Base-by-base conservation (phyloP, 306 rosid genomes). In the Rosa multiflora region DNA sequence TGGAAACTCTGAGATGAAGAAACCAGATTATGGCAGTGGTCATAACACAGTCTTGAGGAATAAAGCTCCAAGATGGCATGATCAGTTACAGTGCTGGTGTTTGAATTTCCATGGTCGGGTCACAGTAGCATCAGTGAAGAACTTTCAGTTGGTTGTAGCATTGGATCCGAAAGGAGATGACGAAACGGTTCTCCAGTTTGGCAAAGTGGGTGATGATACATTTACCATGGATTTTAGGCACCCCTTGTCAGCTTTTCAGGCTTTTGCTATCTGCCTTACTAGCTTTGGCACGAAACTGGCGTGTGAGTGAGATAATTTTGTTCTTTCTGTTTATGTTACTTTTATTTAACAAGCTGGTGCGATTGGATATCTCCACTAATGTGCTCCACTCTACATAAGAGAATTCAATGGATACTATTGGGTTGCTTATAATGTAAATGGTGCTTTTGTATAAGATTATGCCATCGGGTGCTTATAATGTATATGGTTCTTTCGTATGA, bases 61-160 rank as follows among this genome's bases (percentile, higher is more conserved):
- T 83, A 96, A 96, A 86, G 98, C 98, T 75, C 99, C 98, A 29
- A 89, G 99, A 78, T 96, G 99, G 99, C 98, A 96, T 7, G 97
- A 93, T 61, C 91, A 90, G 89, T 85, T 93, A 83, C 98, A 91
- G 73, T 96, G 99, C 83, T 93, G 99, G 99, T 96, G 99, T 83
- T 89, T 96, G 87, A 96, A 96, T 87, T 96, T 96, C 82, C 99
- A 96, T 37, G 99, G 99, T 46, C 97, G 99, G 7, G 99, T 96
- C 73, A 96, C 99, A 0, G 94, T 93, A 15, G 97, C 98, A 32
- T 96, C 99, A 0, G 99, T 96, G 75, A 96, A 96, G 87, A 96
- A 96, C 86, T 96, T 96, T 76, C 99, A 96, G 84, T 91, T 96
- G 78, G 91, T 89, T 67, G 99, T 97, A 8, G 88, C 91, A 0